Evolutionary conservation across 2,329 filamentous ascomycete species (phyloP), one percentile per base, ranked within the genome.

Genomic region (Tolypocladium paradoxum): DNA sequence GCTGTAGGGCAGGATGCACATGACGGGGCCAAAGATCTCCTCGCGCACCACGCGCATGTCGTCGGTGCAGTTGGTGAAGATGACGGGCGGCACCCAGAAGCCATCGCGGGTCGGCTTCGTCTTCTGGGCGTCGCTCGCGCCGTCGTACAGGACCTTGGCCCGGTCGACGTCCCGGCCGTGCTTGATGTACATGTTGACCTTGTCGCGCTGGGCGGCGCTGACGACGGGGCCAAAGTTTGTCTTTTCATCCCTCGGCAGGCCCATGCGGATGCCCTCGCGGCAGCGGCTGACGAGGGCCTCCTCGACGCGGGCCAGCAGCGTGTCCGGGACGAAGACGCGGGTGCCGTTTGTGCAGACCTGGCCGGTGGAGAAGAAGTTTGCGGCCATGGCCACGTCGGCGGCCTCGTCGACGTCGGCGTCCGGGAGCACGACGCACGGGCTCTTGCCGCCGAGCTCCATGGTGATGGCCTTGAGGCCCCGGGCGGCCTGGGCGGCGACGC

Each of bases 271-370:
- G 64, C 89, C 89, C 56, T 85, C 78, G 27, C 67, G 66, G 52
- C 68, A 70, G 22, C 68, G 65, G 54, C 62, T 53, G 2, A 90
- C 64, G 1, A 95, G 72, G 0, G 73, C 72, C 61, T 77, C 74
- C 67, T 95, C 88, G 58, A 95, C 91, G 0, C 73, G 74, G 16
- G 71, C 54, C 65, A 90, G 83, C 67, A 90, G 76, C 37, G 70
- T 65, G 35, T 76, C 71, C 0, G 87, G 89, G 3, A 96, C 78
- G 66, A 95, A 95, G 35, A 95, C 90, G 12, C 90, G 79, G 1
- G 90, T 95, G 49, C 90, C 90, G 67, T 95, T 95, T 50, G 90
- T 95, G 77, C 90, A 96, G 50, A 95, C 90, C 70, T 96, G 90
- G 33, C 90, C 90, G 0, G 87, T 88, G 59, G 86, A 90, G 76